These are phyloP conservation scores for Prunus mongolica DNA, from an alignment of 306 rosid species.

Conservation along the genomic window DNA sequence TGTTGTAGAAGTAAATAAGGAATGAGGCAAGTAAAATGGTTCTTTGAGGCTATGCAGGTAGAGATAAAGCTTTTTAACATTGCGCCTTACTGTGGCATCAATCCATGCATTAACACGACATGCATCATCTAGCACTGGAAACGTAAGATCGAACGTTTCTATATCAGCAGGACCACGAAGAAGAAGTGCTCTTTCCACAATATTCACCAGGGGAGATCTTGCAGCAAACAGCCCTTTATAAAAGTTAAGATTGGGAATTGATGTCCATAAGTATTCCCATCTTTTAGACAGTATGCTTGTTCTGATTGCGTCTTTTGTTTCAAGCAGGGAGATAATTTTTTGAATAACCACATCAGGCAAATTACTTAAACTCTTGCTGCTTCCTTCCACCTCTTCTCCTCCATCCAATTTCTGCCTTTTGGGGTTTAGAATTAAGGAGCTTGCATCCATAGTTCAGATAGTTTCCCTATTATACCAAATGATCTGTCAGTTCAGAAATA, in stretches of 20 bases:
- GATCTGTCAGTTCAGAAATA: neutral
- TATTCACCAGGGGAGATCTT: neutral
- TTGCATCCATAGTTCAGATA: neutral
- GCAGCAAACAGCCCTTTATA: neutral
- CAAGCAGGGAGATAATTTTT: neutral
- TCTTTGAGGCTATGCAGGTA: neutral
- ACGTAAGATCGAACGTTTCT: neutral
- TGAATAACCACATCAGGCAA: neutral
- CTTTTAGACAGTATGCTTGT: conserved; percentile 1
- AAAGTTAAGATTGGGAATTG: neutral
- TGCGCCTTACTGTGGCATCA: neutral
- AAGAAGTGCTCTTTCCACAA: conserved; percentile 6
- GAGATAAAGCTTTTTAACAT: neutral
- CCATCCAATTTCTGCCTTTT: neutral
- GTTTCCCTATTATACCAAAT: neutral
- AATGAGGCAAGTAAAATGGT: neutral
- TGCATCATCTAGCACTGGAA: neutral
- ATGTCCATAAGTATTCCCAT: conserved; percentile 6
- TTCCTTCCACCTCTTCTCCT: neutral
- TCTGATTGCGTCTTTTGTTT: neutral
- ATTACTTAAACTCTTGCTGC: neutral
- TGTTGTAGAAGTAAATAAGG: neutral
- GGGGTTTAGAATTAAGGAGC: neutral
- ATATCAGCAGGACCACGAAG: conserved; percentile 2
- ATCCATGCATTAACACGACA: neutral